Base-by-base conservation (phyloP, 768 basidiomycete species). In the Pleurotus pulmonarius region DNA sequence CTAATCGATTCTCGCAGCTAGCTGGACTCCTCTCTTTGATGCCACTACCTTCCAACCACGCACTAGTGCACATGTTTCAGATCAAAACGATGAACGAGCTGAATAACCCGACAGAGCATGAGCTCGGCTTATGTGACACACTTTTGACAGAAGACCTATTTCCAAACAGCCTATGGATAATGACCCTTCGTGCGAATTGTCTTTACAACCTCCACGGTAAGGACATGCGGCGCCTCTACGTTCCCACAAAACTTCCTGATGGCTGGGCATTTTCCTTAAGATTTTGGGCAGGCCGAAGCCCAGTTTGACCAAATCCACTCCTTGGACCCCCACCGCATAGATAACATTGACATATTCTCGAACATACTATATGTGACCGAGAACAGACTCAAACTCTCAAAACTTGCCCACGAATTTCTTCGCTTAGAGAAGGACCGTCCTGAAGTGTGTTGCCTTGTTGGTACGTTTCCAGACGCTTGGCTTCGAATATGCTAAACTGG, bases 351-450 rank as follows among this genome's bases (percentile, higher is more conserved):
- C 65, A 85, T 97, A 38, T 94, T 90, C 69, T 96, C 94, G 56
- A 97, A 98, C 67, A 97, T 98, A 66, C 80, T 98, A 41, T 98
- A 98, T 70, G 94, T 98, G 2, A 92, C 92, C 47, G 91, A 94
- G 64, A 92, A 92, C 63, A 83, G 85, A 45, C 74, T 91, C 34
- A 95, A 96, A 65, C 75, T 99, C 43, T 94, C 94, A 16, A 86
- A 86, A 67, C 79, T 98, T 38, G 97, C 96, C 6, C 94, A 94
- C 60, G 88, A 95, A 61, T 96, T 94, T 69, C 80, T 94, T 46
- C 81, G 85, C 24, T 74, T 96, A 29, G 94, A 98, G 64, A 88
- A 92, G 70, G 91, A 96, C 72, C 81, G 96, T 25, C 96, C 97
- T 24, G 97, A 99, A 75, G 88, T 96, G 3, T 98, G 96, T 68